Conservation (phyloP, 805 yeast genomes). For the Vanderwaltozyma tropicalis region DNA sequence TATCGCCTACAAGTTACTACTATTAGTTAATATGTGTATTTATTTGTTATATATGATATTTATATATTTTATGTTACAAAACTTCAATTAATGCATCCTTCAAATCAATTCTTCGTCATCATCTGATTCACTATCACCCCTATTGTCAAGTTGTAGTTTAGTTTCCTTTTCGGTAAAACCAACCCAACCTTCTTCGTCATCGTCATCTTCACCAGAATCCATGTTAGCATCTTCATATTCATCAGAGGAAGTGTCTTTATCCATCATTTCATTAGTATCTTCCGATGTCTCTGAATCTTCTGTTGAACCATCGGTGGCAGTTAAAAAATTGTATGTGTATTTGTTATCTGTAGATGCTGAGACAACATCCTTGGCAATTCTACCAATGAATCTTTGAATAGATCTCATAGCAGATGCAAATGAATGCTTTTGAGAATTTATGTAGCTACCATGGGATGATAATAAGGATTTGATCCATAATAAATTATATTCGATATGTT, state of each 20-base stretch:
- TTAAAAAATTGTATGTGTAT: conserved; percentile 44
- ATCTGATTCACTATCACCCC: conserved; percentile 18
- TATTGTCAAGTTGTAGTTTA: conserved; percentile 14
- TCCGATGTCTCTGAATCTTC: conserved; percentile 19
- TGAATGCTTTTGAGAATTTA: conserved; percentile 49
- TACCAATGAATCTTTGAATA: conserved; percentile 62
- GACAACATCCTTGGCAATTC: conserved; percentile 67
- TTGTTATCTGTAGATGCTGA: conserved; percentile 42
- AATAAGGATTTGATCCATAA: conserved; percentile 69
- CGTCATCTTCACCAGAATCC: conserved; percentile 24
- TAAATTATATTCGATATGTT: conserved; percentile 75
- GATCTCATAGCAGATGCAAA: conserved; percentile 57
- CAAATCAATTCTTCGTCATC: conserved; percentile 21
- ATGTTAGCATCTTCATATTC: conserved; percentile 14
- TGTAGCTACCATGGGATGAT: conserved; percentile 66
- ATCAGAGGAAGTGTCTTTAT: conserved; percentile 19
- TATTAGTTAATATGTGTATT: too few relatives aligned
- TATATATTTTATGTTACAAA: not conserved
- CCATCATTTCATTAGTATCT: conserved; percentile 19
- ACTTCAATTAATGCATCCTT: conserved; percentile 1
- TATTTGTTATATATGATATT: too few relatives aligned
- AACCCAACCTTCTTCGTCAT: conserved; percentile 32
- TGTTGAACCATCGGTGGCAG: conserved; percentile 23
- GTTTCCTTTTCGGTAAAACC: conserved; percentile 24
- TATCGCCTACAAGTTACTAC: too few relatives aligned